Evolutionary conservation across 345 rosid species (phyloP), one percentile per base, ranked within the genome.

Genomic region (Citrus hindsii): DNA sequence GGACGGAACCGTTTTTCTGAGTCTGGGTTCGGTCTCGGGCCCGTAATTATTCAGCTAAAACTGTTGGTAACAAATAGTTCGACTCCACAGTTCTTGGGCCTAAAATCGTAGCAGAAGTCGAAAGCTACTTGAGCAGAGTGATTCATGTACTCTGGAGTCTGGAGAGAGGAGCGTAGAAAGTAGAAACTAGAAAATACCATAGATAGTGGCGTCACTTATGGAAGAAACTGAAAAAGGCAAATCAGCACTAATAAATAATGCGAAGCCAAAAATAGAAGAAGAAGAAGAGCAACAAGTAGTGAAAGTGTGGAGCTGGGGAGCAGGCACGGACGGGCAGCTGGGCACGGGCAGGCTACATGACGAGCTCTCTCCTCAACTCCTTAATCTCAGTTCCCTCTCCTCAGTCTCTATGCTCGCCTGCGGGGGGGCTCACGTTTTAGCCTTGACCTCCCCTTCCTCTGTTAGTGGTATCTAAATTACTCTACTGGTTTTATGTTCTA

Each of bases 341-440:
- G 94, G 94, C 42, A 93, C 98, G 7, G 84, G 78, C 64, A 90
- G 83, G 84, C 85, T 86, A 21, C 75, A 87, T 85, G 99, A 95
- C 85, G 98, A 95, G 77, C 84, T 73, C 84, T 87, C 83, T 33
- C 99, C 99, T 51, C 96, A 88, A 78, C 92, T 85, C 67, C 93
- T 95, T 80, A 85, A 79, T 32, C 81, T 86, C 62, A 82, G 85
- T 69, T 83, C 80, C 19, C 87, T 85, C 30, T 72, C 87, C 55
- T 80, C 92, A 79, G 78, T 95, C 86, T 90, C 93, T 13, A 76
- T 78, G 81, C 92, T 95, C 60, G 88, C 98, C 19, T 92, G 99
- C 79, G 99, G 99, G 79, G 94, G 99, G 71, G 94, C 98, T 82
- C 98, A 95, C 81, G 94, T 90, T 83, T 69, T 95, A 72, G 97